Evolutionary conservation across 2,329 filamentous ascomycete genomes (phyloP), one percentile per base, ranked within the genome.

Genomic region (Aspergillus thermomutatus): DNA sequence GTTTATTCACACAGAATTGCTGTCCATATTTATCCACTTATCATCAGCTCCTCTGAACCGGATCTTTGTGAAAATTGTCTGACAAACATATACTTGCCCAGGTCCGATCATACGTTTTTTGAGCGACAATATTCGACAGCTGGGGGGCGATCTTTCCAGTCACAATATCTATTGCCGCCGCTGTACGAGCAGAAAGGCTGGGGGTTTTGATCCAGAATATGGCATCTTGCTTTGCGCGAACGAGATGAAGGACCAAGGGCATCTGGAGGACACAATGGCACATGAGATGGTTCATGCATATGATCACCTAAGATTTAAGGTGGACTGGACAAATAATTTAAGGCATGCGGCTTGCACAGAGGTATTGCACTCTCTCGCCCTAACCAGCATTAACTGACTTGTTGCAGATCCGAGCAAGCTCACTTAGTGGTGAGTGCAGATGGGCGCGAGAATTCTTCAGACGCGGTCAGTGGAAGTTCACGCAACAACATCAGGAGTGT

Each of bases 271-370:
- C 73, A 96, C 92, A 10, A 80, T 99, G 69, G 88, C 92, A 27
- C 94, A 99, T 75, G 94, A 99, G 79, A 95, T 99, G 91, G 89
- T 99, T 53, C 94, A 99, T 74, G 92, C 92, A 1, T 97, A 92
- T 81, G 94, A 99, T 72, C 89, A 96, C 72, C 71, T 97, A 65
- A 80, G 93, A 61, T 99, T 91, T 80, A 94, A 96, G 75, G 87
- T 97, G 47, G 88, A 97, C 70, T 90, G 89, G 79, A 75, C 79
- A n/a, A 85, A 90, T 78, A 78, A 91, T 72, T 72, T 99, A 75
- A 86, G 87, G 72, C 94, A 99, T 76, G 90, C 92, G 37, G 94
- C 94, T 54, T 99, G 94, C 74, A 89, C 92, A 55, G 94, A 99
- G 87, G 91, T 93, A 75, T 46, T 26, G 6, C 14, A 5, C 1